Percentiles rank a stretch among this genome's conserved stretches.
phyloP scores from a whole-genome alignment of 345 rosid species.

The Dipteronia dyeriana region DNA sequence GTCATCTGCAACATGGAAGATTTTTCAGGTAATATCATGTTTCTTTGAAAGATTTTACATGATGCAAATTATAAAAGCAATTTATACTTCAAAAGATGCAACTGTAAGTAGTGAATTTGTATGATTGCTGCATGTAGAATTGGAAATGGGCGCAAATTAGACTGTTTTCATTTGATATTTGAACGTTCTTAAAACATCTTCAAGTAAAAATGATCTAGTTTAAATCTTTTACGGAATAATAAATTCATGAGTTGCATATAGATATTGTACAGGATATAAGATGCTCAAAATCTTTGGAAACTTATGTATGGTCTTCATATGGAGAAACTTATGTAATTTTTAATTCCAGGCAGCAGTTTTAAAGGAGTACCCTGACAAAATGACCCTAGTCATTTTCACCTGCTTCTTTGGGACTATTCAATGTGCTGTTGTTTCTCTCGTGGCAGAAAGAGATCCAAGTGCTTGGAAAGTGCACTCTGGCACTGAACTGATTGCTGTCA shows the following conservation, averaged over 20 bases:
- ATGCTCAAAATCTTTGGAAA: not conserved
- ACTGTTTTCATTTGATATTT: not conserved
- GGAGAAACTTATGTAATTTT: conserved; percentile 11
- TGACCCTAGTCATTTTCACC: conserved; percentile 20
- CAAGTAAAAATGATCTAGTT: not conserved
- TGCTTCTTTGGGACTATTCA: conserved; percentile 23
- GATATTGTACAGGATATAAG: not conserved
- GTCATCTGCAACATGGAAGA: conserved; percentile 21
- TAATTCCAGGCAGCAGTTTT: conserved; percentile 16
- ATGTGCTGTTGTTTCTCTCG: conserved; percentile 19
- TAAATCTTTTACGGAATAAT: not conserved
- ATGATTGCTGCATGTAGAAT: not conserved
- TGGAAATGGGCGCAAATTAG: not conserved
- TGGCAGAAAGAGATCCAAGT: conserved; percentile 14
- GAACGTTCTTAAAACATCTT: not conserved
- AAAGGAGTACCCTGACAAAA: conserved; percentile 21
- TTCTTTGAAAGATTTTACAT: not conserved
- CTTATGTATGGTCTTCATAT: not conserved
- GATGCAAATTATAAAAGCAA: not conserved
- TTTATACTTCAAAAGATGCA: not conserved
- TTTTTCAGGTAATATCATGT: conserved; percentile 10
- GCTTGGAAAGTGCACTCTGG: conserved; percentile 23
- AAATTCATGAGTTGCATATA: not conserved
- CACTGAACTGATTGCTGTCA: conserved; percentile 12
- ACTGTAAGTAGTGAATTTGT: not conserved